Base-by-base conservation (phyloP, 2,329 filamentous ascomycete species). In the Xylariomycetidae sp. region DNA sequence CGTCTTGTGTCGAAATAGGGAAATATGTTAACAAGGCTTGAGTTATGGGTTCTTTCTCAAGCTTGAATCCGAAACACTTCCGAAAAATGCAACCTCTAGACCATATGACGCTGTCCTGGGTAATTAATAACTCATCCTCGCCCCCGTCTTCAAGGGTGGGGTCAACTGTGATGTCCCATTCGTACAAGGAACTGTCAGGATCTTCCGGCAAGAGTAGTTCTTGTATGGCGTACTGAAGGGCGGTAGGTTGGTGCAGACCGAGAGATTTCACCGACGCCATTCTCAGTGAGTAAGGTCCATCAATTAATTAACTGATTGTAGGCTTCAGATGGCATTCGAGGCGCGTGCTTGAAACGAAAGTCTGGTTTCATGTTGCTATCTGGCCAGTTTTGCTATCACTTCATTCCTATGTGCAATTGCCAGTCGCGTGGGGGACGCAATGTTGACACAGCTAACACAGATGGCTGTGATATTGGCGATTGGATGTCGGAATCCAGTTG, bases 231-330 rank as follows among this genome's bases (percentile, higher is more conserved):
- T 92, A 88, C 42, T 78, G 79, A 44, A 97, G 72, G 45, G 84
- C 88, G 41, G 85, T 78, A 40, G 94, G 89, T 65, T 85, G 81
- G 68, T 97, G 90, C 55, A 95, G 72, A 60, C 92, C 92, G 53
- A 96, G 76, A 45, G 90, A 96, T 61, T 80, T 85, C 64, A 96
- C 79, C 57, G 85, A 81, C 49, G 90, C 90, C 94, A 98, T 98
- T 33, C 48, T n/a, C n/a, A n/a, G n/a, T n/a, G n/a, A n/a, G n/a
- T n/a, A n/a, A n/a, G n/a, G n/a, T n/a, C n/a, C n/a, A n/a, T n/a
- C n/a, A n/a, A n/a, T n/a, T n/a, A n/a, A n/a, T n/a, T n/a, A n/a
- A n/a, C n/a, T n/a, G n/a, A n/a, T n/a, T n/a, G n/a, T n/a, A n/a
- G n/a, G n/a, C n/a, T n/a, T n/a, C n/a, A n/a, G n/a, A n/a, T n/a